Base-by-base conservation (phyloP, 495 filamentous ascomycete genomes). In the Tuber aestivum region DNA sequence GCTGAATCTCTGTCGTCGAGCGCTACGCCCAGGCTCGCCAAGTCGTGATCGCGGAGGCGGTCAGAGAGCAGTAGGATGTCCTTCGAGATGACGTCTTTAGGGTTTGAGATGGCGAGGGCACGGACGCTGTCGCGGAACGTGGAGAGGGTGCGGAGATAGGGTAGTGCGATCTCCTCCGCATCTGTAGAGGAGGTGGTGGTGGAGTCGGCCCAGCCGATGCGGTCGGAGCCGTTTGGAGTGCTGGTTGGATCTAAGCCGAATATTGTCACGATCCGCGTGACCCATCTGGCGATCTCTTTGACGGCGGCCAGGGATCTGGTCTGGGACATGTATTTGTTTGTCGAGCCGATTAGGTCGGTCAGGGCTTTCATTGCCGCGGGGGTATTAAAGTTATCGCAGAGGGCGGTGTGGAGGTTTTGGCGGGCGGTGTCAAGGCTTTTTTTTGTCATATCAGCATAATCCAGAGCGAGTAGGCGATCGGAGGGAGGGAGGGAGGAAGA, bases 331-430 rank as follows among this genome's bases (percentile, higher is more conserved):
- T 92, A 90, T 73, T 88, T 87, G 84, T 96, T 95, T 74, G 89
- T 89, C 70, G 91, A 87, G 9, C 89, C 88, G 75, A 98, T 91
- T 18, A 97, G 87, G 69, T 91, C 88, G 4, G 89, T 89, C 72
- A 99, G 90, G 20, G 89, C 82, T 40, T 87, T 86, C 92, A 99
- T 93, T 3, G 90, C 93, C 40, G 85, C 84, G 18, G 91, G 88
- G 1, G 95, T 99, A 81, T 98, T 89, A 85, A 99, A 97, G 0
- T 94, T 97, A 84, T 98, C 93, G 83, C 87, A 88, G 21, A 99
- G 87, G 0, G 91, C 91, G 20, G 86, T 84, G 74, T 93, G 83
- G 12, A 94, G 85, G 1, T 90, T 87, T 18, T 84, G 83, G 84
- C 95, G 90, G 9, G 92, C 87, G 45, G 89, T 85, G 61, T 90